Evolutionary conservation across 768 basidiomycete genomes (phyloP).

Genomic region (Gloeopeniophorella convolvens): DNA sequence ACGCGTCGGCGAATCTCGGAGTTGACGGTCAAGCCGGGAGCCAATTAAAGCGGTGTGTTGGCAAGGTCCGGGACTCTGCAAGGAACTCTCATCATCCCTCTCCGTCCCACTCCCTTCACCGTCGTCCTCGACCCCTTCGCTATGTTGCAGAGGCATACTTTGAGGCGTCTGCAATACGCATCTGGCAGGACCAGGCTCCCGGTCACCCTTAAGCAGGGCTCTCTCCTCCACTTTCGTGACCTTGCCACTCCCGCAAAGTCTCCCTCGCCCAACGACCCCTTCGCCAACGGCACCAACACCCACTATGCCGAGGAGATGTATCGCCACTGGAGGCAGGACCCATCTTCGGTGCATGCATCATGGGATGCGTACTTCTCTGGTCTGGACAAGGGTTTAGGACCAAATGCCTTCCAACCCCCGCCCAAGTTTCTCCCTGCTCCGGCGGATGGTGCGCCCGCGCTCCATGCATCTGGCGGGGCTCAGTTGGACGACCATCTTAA

Average conservation of each 20-base stretch:
- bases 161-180: slow-evolving; percentile 31
- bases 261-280: slow-evolving; percentile 75
- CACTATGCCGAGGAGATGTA: slow-evolving; percentile 99
- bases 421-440: slow-evolving; percentile 67
- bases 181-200: slow-evolving; percentile 23
- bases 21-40: neutral
- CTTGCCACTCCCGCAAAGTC: slow-evolving; percentile 43
- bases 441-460: slow-evolving; percentile 71
- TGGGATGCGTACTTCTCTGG: slow-evolving; percentile 95
- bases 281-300: slow-evolving; percentile 91
- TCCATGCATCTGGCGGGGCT: slow-evolving; percentile 60
- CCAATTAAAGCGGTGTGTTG: neutral
- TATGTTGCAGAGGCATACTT: slow-evolving; percentile 35
- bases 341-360: slow-evolving; percentile 84
- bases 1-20: neutral
- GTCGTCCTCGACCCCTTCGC: neutral
- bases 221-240: slow-evolving; percentile 25
- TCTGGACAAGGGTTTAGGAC: slow-evolving; percentile 80
- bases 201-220: slow-evolving; percentile 17
- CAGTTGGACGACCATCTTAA: slow-evolving; percentile 94
- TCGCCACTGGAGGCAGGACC: slow-evolving; percentile 84
- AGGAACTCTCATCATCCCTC: slow-evolving; percentile 3
- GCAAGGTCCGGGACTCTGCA: neutral
- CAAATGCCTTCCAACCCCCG: slow-evolving; percentile 80
- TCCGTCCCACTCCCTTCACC: neutral